These are phyloP conservation scores for Syzygium aqueum DNA, from an alignment of 345 rosid genomes.

Conservation along the genomic window DNA sequence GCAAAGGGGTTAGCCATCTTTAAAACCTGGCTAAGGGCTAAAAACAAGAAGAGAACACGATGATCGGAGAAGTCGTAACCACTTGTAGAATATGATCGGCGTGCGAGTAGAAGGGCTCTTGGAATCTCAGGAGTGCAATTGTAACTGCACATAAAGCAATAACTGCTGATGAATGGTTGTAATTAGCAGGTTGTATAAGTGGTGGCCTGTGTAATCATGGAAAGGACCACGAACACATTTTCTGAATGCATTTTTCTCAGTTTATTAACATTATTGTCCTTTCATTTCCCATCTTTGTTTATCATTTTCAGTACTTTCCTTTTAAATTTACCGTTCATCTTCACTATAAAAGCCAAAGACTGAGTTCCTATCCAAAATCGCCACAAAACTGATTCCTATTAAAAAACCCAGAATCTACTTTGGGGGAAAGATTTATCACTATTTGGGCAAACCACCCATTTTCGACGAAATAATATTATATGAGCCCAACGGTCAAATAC, in stretches of 20 bases:
- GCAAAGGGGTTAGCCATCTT: not conserved
- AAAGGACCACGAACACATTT: not conserved
- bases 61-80: not conserved
- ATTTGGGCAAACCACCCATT: not conserved
- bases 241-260: not conserved
- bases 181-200: not conserved
- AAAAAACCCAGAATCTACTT: not conserved
- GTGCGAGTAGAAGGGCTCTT: not conserved
- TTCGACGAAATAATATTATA: not conserved
- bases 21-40: not conserved
- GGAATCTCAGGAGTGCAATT: not conserved
- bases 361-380: not conserved
- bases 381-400: not conserved
- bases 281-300: not conserved
- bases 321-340: not conserved
- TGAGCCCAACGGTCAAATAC: not conserved
- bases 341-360: not conserved
- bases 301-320: not conserved
- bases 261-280: not conserved
- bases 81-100: not conserved
- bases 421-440: not conserved
- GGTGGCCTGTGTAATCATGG: too few relatives aligned
- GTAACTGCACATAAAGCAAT: not conserved
- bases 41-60: not conserved
- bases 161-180: not conserved